Base-by-base conservation (phyloP, 1,284 basidiomycete genomes). In the Omphalotus olearius region DNA sequence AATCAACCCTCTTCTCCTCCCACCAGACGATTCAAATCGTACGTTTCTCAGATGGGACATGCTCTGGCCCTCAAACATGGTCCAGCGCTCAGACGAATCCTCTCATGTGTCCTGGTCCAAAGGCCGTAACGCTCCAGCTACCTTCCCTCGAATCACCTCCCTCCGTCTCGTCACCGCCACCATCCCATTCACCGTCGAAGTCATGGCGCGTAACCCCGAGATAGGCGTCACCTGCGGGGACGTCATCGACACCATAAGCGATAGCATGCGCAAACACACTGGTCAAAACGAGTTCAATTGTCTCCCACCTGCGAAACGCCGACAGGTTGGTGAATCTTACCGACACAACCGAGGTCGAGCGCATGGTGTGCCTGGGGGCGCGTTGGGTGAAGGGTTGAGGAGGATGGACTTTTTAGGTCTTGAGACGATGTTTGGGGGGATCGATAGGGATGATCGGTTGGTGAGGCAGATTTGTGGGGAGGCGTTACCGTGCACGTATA, bases 211-310 rank as follows among this genome's bases (percentile, higher is more conserved):
- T 1, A 68, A 80, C 38, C 62, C 63, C n/a, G 64, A 68, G 6
- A 26, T 73, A 17, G 88, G 87, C 13, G 79, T 90, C 13, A 87
- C 85, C 0, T 90, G 88, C 57, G 83, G 82, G 3, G 86, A 89
- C 56, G 71, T 88, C 28, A 71, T 89, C 52, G 84, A 88, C 45
- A 65, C 69, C 1, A 68, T 89, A 39, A 72, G 74, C 46, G 56
- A 62, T 0, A 73, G 73, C 59, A 62, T 89, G 67, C 69, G 77
- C 52, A 70, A 64, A n/a, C 70, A 78, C 40, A 70, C 82, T 1
- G 65, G 67, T 4, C 73, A 73, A 57, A 62, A 64, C 23, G 83
- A 88, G 52, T 85, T 72, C 59, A 70, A 79, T 5, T 56, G 58
- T 11, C 64, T 80, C 3, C 45, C 72, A 0, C 40, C 50, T 2